Evolutionary conservation across 1,139 yeast species (phyloP), one percentile per base, ranked within the genome.

Genomic region (Ashbya aceris): DNA sequence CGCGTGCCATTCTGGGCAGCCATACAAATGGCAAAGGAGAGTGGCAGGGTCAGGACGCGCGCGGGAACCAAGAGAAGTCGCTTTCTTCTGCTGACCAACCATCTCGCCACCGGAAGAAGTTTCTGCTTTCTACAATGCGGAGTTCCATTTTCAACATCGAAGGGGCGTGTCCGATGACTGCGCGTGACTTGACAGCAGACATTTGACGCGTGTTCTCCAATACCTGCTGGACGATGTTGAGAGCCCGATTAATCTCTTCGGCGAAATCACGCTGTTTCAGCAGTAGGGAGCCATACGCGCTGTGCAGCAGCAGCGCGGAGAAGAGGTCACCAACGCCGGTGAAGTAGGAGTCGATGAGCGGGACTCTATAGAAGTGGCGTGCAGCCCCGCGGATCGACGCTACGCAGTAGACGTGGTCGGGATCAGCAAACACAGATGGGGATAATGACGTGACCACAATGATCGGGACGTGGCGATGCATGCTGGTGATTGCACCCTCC

Each of bases 281-380:
- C 11, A 8, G 36, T 14, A 37, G 13, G 8, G 51, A 37, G 28
- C 47, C 50, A 40, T 52, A 55, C 3, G 65, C 51, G 34, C 76
- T 69, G 52, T 79, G 83, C n/a, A 79, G 56, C 11, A 80, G 56
- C 20, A 80, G 56, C 0, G 84, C 83, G 2, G 83, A 68, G 52
- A 81, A 81, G 35, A 81, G 58, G 53, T 81, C 89, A 1, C 87
- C 87, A 2, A 81, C 83, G 0, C 87, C 87, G 0, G 87, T 80
- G 56, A 80, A 81, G 46, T 79, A 74, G 1, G 85, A 78, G 45
- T 77, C 73, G 33, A 81, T 77, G 35, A 69, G 60, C 7, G 79
- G 77, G 2, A 79, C 67, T 45, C 67, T 64, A 48, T 70, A 77
- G 42, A 58, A 42, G 43, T 55, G n/a, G 11, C 33, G 33, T 26